These are phyloP conservation scores for Xylaria acuta DNA, from an alignment of 495 filamentous ascomycete genomes.

Conservation along the genomic window DNA sequence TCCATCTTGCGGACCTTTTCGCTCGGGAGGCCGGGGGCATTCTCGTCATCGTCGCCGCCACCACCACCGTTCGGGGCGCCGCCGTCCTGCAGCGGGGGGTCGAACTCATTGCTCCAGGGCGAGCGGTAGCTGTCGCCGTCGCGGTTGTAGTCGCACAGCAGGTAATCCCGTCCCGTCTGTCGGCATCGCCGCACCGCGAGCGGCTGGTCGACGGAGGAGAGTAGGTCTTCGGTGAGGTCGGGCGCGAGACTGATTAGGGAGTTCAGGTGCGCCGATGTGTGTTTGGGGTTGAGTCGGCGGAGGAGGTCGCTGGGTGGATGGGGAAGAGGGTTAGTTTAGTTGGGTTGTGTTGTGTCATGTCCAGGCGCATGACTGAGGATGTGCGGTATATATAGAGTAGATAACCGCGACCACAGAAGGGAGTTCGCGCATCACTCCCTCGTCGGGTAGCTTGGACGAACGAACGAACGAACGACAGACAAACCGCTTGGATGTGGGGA, in stretches of 20 bases:
- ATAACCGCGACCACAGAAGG: no score
- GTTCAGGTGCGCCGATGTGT: slow-evolving; percentile 83
- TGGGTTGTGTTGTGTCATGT: background rate
- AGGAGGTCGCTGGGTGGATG: slow-evolving; percentile 83
- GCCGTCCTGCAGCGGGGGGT: slow-evolving; percentile 71
- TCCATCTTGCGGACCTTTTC: slow-evolving; percentile 93
- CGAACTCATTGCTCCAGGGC: slow-evolving; percentile 98
- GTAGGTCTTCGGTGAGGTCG: slow-evolving; percentile 94
- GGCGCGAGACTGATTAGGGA: slow-evolving; percentile 85
- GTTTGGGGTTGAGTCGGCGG: slow-evolving; percentile 92
- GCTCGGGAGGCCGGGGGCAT: slow-evolving; percentile 63
- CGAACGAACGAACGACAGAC: background rate
- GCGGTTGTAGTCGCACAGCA: slow-evolving; percentile 99
- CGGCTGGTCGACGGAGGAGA: slow-evolving; percentile 95
- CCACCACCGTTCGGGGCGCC: slow-evolving; percentile 39
- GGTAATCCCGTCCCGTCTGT: slow-evolving; percentile 90
- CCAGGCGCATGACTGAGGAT: no score
- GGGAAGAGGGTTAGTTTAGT: background rate
- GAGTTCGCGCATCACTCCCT: background rate
- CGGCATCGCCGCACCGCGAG: slow-evolving; percentile 83
- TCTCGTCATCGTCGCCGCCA: slow-evolving; percentile 35
- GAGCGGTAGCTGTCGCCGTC: slow-evolving; percentile 97
- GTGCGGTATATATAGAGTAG: background rate
- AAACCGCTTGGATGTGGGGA: background rate
- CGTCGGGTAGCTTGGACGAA: background rate